phyloP scores from a whole-genome alignment of 176 grass and related monocot species.

The Metroxylon sagu region DNA sequence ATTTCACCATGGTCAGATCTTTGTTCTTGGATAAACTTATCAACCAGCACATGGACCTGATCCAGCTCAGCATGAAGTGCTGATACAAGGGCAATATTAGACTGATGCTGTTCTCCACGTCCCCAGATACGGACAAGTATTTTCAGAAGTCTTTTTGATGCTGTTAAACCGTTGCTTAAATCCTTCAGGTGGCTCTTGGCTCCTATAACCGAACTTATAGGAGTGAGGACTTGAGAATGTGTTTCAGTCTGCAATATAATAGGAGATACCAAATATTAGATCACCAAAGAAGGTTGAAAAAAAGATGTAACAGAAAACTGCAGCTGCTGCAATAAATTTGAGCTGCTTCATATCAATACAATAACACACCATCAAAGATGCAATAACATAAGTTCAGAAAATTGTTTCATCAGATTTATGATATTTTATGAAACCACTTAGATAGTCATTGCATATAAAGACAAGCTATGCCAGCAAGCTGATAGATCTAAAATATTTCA shows the following conservation, averaged over 20 bases:
- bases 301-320: not conserved
- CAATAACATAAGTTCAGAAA: no score
- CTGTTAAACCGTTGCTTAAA: constrained; percentile 40
- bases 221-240: constrained; percentile 1
- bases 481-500: no score
- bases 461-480: no score
- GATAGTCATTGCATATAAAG: no score
- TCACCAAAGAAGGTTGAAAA: not conserved
- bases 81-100: constrained; percentile 39
- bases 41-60: constrained; percentile 22
- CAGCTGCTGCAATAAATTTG: constrained; percentile 10
- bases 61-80: constrained; percentile 56
- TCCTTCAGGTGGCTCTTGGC: constrained; percentile 24
- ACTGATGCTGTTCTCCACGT: constrained; percentile 26
- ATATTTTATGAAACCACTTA: no score
- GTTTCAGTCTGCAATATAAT: constrained; percentile 25
- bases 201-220: constrained; percentile 12
- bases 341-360: not conserved
- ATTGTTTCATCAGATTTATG: no score
- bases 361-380: no score
- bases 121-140: constrained; percentile 33
- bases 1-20: not conserved
- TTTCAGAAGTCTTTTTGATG: constrained; percentile 63
- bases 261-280: not conserved
- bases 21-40: constrained; percentile 25